phyloP scores from a whole-genome alignment of 192 early-diverging fungal species.

The Piromyces finnis region DNA sequence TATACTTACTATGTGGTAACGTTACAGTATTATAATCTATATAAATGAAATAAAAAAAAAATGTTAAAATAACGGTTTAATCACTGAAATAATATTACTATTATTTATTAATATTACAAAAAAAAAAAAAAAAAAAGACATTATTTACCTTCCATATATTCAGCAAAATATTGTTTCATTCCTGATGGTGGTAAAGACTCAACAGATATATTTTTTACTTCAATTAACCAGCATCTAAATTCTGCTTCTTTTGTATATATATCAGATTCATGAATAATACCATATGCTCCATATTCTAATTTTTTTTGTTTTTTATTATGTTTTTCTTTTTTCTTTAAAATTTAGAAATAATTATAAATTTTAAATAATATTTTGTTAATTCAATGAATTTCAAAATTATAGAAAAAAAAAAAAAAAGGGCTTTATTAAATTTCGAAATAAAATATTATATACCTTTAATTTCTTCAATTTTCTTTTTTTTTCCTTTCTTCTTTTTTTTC shows the following conservation, averaged over 20 bases:
- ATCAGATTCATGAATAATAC: not conserved
- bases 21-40: no score
- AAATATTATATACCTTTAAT: not conserved
- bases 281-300: not conserved
- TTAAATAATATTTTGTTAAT: no score
- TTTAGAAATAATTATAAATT: no score
- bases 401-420: no score
- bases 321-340: not conserved
- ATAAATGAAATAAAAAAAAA: no score
- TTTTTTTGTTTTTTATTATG: not conserved
- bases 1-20: conserved; percentile 8
- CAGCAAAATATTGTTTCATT: conserved; percentile 16
- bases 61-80: no score
- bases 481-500: not conserved
- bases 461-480: not conserved
- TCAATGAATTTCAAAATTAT: no score
- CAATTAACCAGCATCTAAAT: conserved; percentile 22
- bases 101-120: no score
- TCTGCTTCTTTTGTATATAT: conserved; percentile 21
- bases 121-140: no score
- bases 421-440: no score
- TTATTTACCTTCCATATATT: conserved; percentile 9
- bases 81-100: no score
- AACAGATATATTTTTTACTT: conserved; percentile 18
- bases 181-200: conserved; percentile 6